These are phyloP conservation scores for Ramularia collo-cygni DNA, from an alignment of 2,329 filamentous ascomycete genomes.

Conservation along the genomic window DNA sequence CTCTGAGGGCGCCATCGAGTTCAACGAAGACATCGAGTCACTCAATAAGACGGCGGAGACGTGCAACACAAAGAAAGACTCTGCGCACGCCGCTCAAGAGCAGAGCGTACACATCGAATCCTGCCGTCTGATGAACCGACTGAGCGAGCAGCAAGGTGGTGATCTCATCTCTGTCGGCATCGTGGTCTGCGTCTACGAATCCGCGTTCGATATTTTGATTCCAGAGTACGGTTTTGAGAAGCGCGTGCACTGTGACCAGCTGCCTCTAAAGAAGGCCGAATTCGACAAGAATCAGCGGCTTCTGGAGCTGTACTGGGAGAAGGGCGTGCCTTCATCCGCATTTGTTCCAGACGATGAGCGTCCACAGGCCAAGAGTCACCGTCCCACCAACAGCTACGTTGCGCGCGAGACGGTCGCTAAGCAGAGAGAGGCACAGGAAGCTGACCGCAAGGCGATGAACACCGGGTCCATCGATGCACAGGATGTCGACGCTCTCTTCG, in stretches of 20 bases:
- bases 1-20: slow-evolving; percentile 74
- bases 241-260: slow-evolving; percentile 95
- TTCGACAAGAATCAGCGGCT: slow-evolving; percentile 94
- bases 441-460: slow-evolving; percentile 85
- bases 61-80: slow-evolving; percentile 99
- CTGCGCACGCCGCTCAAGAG: slow-evolving; percentile 92
- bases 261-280: slow-evolving; percentile 98
- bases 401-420: slow-evolving; percentile 76
- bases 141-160: slow-evolving; percentile 74
- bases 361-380: slow-evolving; percentile 62
- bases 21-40: slow-evolving; percentile 79
- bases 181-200: slow-evolving; percentile 95
- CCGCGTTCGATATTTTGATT: slow-evolving; percentile 95
- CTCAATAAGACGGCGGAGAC: slow-evolving; percentile 88
- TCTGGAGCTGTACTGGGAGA: slow-evolving; percentile 98
- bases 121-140: slow-evolving; percentile 92
- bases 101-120: slow-evolving; percentile 98
- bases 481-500: slow-evolving; percentile 91
- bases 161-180: slow-evolving; percentile 95
- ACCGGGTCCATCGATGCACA: slow-evolving; percentile 91
- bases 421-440: slow-evolving; percentile 82
- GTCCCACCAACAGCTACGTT: slow-evolving; percentile 50
- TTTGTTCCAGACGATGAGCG: slow-evolving; percentile 97
- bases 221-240: slow-evolving; percentile 99
- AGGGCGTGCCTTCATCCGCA: slow-evolving; percentile 91